A percentile compares a stretch with the other conserved stretches of the same genome.
phyloP scores from a whole-genome alignment of 345 rosid species.

The Turnera subulata region DNA sequence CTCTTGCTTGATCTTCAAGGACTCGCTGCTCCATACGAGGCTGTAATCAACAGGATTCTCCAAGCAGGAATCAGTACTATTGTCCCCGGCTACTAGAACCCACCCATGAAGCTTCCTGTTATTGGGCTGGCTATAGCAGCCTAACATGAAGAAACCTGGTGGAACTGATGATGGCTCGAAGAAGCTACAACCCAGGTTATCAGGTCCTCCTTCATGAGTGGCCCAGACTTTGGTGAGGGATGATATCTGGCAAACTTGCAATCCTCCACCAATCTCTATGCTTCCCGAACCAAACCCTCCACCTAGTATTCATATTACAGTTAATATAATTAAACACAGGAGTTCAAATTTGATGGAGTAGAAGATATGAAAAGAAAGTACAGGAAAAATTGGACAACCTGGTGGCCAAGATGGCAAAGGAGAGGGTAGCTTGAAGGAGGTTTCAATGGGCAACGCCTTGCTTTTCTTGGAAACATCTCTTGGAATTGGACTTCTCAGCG shows the following conservation, averaged over 20 bases:
- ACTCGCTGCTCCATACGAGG: constrained; percentile 73
- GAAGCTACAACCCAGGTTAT: constrained; percentile 62
- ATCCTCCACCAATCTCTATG: constrained; percentile 53
- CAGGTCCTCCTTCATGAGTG: constrained; percentile 56
- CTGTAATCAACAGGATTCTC: constrained; percentile 62
- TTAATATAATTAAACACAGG: too few relatives aligned
- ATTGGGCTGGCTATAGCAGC: constrained; percentile 63
- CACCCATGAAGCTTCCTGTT: constrained; percentile 45
- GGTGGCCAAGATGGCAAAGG: constrained; percentile 36
- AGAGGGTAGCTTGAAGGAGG: constrained; percentile 34
- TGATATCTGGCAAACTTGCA: constrained; percentile 50
- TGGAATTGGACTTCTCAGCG: not conserved
- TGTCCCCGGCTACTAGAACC: constrained; percentile 63
- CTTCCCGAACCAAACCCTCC: constrained; percentile 50
- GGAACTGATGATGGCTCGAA: constrained; percentile 53
- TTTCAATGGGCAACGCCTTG: constrained; percentile 19
- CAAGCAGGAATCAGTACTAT: too few relatives aligned
- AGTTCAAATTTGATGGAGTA: too few relatives aligned
- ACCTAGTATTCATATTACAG: too few relatives aligned
- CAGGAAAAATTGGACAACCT: constrained; percentile 4
- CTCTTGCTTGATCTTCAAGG: constrained; percentile 56
- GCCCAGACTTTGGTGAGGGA: constrained; percentile 58
- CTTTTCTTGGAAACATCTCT: constrained; percentile 12
- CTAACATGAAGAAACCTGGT: constrained; percentile 50
- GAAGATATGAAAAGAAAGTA: not conserved